Conservation (phyloP, 2,329 filamentous ascomycete genomes). For the Sodiomyces alkalinus region DNA sequence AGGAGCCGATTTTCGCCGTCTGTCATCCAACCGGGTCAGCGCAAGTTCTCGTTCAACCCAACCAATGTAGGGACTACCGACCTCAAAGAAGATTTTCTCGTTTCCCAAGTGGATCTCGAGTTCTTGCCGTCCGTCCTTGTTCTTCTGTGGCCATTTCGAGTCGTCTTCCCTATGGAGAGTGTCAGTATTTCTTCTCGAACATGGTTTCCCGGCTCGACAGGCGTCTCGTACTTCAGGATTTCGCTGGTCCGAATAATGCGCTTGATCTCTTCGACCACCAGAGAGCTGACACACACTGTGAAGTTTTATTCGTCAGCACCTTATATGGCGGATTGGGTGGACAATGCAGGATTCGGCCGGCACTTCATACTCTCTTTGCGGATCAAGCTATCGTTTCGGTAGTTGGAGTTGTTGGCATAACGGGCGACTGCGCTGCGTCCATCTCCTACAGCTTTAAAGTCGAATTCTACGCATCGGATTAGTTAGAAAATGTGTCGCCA, state of each 20-base stretch:
- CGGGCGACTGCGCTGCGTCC: constrained; percentile 84
- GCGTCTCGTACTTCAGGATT: constrained; percentile 69
- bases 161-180: constrained; percentile 70
- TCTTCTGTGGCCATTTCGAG: constrained; percentile 97
- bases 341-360: too few relatives aligned
- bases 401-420: constrained; percentile 99
- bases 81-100: constrained; percentile 97
- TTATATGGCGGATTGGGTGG: background rate
- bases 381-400: constrained; percentile 95
- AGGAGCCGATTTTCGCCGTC: constrained; percentile 95
- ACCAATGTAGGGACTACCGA: constrained; percentile 21
- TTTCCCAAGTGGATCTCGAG: constrained; percentile 86
- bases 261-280: constrained; percentile 87
- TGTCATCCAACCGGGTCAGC: constrained; percentile 23
- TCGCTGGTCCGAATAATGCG: constrained; percentile 94
- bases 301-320: constrained; percentile 1
- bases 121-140: constrained; percentile 95
- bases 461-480: constrained; percentile 60
- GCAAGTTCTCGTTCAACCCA: background rate
- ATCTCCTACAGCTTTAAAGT: constrained; percentile 84
- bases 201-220: constrained; percentile 10
- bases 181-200: too few relatives aligned
- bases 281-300: constrained; percentile 85
- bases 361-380: constrained; percentile 84
- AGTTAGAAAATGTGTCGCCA: constrained; percentile 3